Conservation (phyloP, 176 grass and related monocot genomes). For the Secale cereale region DNA sequence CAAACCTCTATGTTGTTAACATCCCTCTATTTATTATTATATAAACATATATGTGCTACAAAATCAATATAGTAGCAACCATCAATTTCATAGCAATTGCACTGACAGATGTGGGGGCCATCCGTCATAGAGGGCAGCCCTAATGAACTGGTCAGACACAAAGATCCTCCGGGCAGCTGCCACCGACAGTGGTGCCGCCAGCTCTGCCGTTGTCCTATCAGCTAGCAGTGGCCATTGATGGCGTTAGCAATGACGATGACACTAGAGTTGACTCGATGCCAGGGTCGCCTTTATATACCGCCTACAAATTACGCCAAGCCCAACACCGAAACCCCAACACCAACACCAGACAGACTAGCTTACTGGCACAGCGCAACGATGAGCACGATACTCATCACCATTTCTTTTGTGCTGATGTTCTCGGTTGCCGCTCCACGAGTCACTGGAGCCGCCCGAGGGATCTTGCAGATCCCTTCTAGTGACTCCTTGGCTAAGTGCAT, state of each 20-base stretch:
- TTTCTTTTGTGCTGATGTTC: not conserved
- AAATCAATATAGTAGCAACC: not conserved
- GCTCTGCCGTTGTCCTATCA: too few species aligned
- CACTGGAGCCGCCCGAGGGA: not conserved
- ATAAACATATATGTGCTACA: too few species aligned
- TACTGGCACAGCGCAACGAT: not conserved
- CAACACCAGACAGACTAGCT: not conserved
- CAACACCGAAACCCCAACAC: not conserved
- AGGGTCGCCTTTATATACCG: too few species aligned
- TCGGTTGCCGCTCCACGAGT: not conserved
- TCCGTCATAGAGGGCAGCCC: constrained; percentile 76
- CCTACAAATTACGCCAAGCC: too few species aligned
- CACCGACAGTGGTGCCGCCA: not conserved
- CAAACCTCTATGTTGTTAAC: constrained; percentile 43
- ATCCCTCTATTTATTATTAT: not conserved
- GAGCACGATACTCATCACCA: not conserved
- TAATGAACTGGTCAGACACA: not conserved
- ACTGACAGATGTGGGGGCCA: constrained; percentile 84
- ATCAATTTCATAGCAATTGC: not conserved
- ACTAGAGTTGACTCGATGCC: too few species aligned
- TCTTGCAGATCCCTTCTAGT: not conserved
- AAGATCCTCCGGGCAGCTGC: too few species aligned
- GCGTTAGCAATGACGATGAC: too few species aligned
- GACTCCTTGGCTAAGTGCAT: not conserved
- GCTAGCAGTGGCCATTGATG: too few species aligned